Evolutionary conservation across 108 stramenopile genomes (phyloP).

Genomic region (Cyclotella distinguenda): DNA sequence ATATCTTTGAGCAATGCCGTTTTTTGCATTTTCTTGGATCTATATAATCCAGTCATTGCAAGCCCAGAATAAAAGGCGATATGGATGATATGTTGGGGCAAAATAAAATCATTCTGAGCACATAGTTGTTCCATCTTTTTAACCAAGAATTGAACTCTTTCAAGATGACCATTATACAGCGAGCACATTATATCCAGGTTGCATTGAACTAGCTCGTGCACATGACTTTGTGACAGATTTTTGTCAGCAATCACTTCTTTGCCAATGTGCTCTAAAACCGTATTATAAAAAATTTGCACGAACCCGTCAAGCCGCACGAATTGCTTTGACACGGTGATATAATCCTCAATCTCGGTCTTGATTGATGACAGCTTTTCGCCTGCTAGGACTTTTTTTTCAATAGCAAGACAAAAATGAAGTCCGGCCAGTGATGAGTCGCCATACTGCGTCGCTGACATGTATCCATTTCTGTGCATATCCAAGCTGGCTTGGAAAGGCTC

Average conservation of each 20-base stretch:
- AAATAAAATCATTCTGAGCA: no score
- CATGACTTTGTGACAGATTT: neutral
- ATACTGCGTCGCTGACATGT: neutral
- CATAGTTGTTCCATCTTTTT: no score
- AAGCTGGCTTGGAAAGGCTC: constrained; percentile 2
- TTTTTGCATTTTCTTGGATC: neutral
- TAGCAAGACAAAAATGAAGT: neutral
- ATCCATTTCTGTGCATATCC: neutral
- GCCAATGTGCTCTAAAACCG: constrained; percentile 25
- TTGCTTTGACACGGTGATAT: constrained; percentile 1
- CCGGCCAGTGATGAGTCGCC: neutral
- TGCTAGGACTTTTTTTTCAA: constrained; percentile 6
- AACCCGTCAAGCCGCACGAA: neutral
- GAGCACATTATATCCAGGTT: no score
- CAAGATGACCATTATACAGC: no score
- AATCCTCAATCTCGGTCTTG: constrained; percentile 15
- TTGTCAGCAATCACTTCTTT: neutral
- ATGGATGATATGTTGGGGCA: no score
- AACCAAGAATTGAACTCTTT: no score
- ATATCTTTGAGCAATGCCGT: neutral
- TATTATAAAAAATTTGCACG: neutral
- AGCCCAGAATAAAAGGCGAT: no score
- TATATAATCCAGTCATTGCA: neutral
- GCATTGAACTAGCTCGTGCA: neutral
- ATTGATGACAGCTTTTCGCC: constrained; percentile 19